Conservation (phyloP, 805 yeast species). For the Ogataea corticis region DNA sequence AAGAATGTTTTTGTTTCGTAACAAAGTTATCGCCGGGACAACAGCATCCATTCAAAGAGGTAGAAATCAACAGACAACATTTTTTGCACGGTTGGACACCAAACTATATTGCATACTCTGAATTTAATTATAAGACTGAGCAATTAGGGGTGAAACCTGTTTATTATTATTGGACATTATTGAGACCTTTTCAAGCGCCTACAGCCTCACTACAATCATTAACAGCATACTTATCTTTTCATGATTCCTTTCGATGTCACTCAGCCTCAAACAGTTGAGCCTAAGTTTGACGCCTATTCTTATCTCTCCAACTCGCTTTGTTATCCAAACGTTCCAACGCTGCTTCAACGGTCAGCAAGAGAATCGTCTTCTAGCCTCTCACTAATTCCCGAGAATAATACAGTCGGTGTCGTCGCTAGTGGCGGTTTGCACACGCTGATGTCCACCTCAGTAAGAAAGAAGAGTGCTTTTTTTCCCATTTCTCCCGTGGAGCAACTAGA, state of each 20-base stretch:
- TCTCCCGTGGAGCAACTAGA: constrained; percentile 3
- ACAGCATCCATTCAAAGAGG: too few species aligned
- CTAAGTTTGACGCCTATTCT: constrained; percentile 7
- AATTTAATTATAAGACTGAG: too few species aligned
- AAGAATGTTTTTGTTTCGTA: too few species aligned
- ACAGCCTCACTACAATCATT: not conserved
- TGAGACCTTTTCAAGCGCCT: not conserved
- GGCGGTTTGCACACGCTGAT: not conserved
- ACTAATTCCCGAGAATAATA: not conserved
- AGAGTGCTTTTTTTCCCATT: constrained; percentile 7
- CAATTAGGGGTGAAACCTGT: too few species aligned
- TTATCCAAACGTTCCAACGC: constrained; percentile 1
- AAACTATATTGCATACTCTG: too few species aligned
- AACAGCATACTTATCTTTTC: not conserved
- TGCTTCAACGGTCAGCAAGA: not conserved
- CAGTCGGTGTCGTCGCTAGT: not conserved
- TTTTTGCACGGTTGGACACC: too few species aligned
- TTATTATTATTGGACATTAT: too few species aligned
- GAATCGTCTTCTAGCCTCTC: not conserved
- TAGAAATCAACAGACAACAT: too few species aligned
- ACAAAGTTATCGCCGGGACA: too few species aligned
- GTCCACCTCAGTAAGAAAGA: constrained; percentile 1
- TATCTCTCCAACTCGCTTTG: constrained; percentile 1
- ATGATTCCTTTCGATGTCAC: constrained; percentile 11
- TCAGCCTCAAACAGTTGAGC: constrained; percentile 6